A percentile compares a stretch with the other conserved stretches of the same genome.
Evolutionary conservation across 345 rosid species (phyloP).

Genomic region (Erysimum cheiranthoides): DNA sequence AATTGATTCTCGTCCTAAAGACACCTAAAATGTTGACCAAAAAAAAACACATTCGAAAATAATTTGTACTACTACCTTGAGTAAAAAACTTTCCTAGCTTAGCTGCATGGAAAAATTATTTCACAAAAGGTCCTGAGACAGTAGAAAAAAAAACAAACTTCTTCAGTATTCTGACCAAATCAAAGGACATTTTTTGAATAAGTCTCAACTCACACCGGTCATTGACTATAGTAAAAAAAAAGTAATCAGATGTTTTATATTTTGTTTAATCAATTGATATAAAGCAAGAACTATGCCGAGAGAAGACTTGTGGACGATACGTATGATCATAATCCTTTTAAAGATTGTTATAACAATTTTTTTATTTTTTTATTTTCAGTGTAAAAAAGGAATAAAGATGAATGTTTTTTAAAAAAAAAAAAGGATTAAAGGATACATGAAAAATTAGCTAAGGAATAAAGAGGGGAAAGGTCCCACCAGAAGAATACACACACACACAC

Average conservation of each 20-base stretch:
- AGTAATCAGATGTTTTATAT: background rate
- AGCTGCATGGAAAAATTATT: background rate
- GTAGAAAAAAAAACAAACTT: background rate
- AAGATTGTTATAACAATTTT: background rate
- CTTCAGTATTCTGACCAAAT: slow-evolving; percentile 3
- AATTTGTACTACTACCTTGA: too few species aligned
- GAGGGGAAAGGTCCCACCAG: slow-evolving; percentile 26
- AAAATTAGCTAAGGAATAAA: slow-evolving; percentile 31
- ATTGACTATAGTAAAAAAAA: slow-evolving; percentile 5
- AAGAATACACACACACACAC: slow-evolving; percentile 36
- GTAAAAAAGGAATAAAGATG: background rate
- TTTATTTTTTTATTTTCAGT: too few species aligned
- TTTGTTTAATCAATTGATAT: slow-evolving; percentile 19
- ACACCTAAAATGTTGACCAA: slow-evolving; percentile 6
- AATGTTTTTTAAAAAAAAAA: background rate
- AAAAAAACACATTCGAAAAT: background rate
- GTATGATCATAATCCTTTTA: slow-evolving; percentile 13
- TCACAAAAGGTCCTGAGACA: background rate
- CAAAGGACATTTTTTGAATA: slow-evolving; percentile 10
- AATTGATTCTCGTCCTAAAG: slow-evolving; percentile 5
- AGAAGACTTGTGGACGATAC: slow-evolving; percentile 22
- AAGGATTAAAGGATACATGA: slow-evolving; percentile 21
- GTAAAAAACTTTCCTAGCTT: too few species aligned
- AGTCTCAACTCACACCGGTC: slow-evolving; percentile 2
- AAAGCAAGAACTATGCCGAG: slow-evolving; percentile 1